These are phyloP conservation scores for Fusarium begoniae DNA, from an alignment of 2,329 filamentous ascomycete species.

Conservation along the genomic window DNA sequence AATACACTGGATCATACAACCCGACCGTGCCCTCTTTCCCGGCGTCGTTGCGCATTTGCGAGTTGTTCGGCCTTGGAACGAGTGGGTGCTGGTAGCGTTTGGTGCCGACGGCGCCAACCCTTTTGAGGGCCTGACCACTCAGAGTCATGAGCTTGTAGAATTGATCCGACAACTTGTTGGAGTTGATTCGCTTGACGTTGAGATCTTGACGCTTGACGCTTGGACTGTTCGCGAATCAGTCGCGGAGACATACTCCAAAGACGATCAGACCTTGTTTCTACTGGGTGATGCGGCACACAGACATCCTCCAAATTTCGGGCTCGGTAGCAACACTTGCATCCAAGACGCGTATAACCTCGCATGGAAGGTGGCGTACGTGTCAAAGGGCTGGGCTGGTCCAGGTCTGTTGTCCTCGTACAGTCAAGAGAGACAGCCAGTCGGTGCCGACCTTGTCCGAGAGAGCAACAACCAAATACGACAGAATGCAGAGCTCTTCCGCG, in stretches of 20 bases:
- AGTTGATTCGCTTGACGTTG: not conserved
- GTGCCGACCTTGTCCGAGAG: not conserved
- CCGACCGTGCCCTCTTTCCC: not conserved
- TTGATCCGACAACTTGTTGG: not conserved
- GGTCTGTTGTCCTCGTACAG: not conserved
- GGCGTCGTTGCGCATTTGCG: not conserved
- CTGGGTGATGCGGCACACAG: not conserved
- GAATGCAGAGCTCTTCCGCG: not conserved
- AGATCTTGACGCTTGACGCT: not conserved
- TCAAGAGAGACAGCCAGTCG: not conserved
- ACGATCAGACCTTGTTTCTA: not conserved
- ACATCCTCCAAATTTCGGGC: not conserved
- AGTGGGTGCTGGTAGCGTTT: not conserved
- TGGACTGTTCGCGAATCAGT: not conserved
- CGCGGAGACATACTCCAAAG: not conserved
- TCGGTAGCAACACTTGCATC: not conserved
- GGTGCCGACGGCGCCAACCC: fast-evolving
- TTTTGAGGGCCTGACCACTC: not conserved
- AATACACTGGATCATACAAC: not conserved
- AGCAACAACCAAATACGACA: not conserved
- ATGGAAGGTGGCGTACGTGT: fast-evolving
- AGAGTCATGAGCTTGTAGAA: not conserved
- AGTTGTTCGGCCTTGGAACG: not conserved
- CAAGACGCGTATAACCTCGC: not conserved
- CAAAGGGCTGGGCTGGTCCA: not conserved